Evolutionary conservation across 2,329 filamentous ascomycete species (phyloP).

Genomic region (Arachnomyces sp.): DNA sequence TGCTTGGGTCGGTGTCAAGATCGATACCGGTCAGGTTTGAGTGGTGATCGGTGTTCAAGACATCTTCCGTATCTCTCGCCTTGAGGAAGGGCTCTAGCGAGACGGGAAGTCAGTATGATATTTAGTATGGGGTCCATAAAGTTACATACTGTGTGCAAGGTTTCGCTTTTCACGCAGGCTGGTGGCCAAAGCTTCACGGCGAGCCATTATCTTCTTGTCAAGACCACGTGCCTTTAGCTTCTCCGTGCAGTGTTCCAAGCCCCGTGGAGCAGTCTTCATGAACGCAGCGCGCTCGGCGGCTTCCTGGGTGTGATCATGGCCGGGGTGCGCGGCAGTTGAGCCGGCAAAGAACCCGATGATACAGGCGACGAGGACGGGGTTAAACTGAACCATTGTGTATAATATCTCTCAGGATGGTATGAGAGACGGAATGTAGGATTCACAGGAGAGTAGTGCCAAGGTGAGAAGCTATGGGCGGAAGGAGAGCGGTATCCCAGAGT

Average conservation of each 20-base stretch:
- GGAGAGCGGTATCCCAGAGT: too few species aligned
- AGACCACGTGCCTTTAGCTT: conserved; percentile 38
- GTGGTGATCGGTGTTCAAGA: conserved; percentile 25
- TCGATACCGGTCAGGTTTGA: conserved; percentile 15
- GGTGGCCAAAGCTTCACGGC: conserved; percentile 31
- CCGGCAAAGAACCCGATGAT: too few species aligned
- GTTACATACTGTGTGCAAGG: conserved; percentile 9
- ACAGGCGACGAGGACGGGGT: too few species aligned
- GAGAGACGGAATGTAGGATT: too few species aligned
- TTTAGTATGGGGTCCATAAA: not conserved
- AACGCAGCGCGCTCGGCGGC: conserved; percentile 19
- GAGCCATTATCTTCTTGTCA: conserved; percentile 31
- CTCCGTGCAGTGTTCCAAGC: conserved; percentile 36
- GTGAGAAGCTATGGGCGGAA: too few species aligned
- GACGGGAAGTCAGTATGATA: too few species aligned
- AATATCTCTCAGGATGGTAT: too few species aligned
- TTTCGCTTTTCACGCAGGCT: conserved; percentile 31
- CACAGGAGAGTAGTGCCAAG: too few species aligned
- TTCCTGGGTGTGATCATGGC: too few species aligned
- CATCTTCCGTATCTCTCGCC: conserved; percentile 21
- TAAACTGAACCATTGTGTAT: too few species aligned
- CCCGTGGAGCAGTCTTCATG: conserved; percentile 27
- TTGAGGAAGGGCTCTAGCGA: conserved; percentile 1
- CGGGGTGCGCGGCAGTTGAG: too few species aligned
- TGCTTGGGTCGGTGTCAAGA: not conserved